Percentiles rank a stretch among this genome's conserved stretches.
Conservation (phyloP, 495 filamentous ascomycete genomes). For the Parmelia sp. region DNA sequence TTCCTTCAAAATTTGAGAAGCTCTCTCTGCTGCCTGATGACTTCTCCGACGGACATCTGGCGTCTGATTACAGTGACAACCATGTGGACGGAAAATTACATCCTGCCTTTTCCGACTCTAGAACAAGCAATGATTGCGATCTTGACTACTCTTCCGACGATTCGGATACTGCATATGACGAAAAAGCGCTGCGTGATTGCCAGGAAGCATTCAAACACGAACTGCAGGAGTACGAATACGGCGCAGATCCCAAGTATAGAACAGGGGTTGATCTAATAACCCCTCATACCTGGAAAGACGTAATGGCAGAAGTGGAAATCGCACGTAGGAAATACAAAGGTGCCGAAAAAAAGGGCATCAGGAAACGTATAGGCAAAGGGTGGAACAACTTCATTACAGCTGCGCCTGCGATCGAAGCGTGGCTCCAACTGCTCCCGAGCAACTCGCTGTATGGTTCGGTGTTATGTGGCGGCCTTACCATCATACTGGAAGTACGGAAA, state of each 20-base stretch:
- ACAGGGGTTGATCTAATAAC: slow-evolving; percentile 9
- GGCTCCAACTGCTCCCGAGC: slow-evolving; percentile 16
- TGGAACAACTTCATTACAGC: slow-evolving; percentile 16
- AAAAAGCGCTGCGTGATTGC: slow-evolving; percentile 12
- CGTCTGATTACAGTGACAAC: slow-evolving; percentile 6
- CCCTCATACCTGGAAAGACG: slow-evolving; percentile 19
- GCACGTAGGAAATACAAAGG: slow-evolving; percentile 16
- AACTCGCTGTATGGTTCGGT: slow-evolving; percentile 16
- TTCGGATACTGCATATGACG: neutral
- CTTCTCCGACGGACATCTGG: slow-evolving; percentile 3
- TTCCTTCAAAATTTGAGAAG: neutral
- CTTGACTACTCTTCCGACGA: slow-evolving; percentile 13
- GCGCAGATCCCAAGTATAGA: slow-evolving; percentile 7
- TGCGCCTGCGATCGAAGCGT: slow-evolving; percentile 21
- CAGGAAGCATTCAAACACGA: slow-evolving; percentile 15
- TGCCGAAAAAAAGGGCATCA: slow-evolving; percentile 15
- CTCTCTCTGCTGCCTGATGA: slow-evolving; percentile 10
- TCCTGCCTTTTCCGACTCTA: slow-evolving; percentile 16
- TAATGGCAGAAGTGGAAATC: slow-evolving; percentile 15
- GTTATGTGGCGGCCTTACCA: slow-evolving; percentile 20
- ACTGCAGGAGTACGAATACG: slow-evolving; percentile 12
- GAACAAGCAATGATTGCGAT: slow-evolving; percentile 11
- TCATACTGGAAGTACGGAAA: slow-evolving; percentile 15
- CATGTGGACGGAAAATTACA: slow-evolving; percentile 13
- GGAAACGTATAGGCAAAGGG: slow-evolving; percentile 11